These are phyloP conservation scores for Thielaviopsis euricoi DNA, from an alignment of 2,329 filamentous ascomycete genomes.

Conservation along the genomic window DNA sequence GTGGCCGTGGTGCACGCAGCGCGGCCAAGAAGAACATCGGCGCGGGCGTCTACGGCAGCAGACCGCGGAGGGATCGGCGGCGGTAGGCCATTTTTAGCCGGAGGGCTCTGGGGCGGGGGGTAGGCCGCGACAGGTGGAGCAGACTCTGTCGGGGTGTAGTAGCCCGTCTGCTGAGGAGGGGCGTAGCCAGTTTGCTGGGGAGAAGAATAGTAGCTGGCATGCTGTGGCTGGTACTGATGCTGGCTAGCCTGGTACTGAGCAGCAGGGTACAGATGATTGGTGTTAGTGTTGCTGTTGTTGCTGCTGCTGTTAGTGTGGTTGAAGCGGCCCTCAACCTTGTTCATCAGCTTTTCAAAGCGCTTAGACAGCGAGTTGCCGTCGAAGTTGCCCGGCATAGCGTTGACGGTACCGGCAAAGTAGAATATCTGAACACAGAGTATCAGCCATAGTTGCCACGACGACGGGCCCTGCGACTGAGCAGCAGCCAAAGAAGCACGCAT, in stretches of 20 bases:
- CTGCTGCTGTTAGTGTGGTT: background rate
- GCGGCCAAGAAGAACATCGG: slow-evolving; percentile 1
- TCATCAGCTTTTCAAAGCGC: slow-evolving; percentile 11
- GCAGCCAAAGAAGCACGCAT: background rate
- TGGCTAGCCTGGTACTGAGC: background rate
- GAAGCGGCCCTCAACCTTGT: slow-evolving; percentile 9
- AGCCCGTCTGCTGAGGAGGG: background rate
- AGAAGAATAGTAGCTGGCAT: slow-evolving; percentile 2
- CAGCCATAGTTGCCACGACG: slow-evolving; percentile 6
- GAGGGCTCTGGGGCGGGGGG: slow-evolving; percentile 2
- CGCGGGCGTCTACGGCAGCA: background rate
- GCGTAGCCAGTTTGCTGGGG: too few relatives aligned
- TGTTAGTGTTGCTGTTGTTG: background rate
- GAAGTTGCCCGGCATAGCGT: slow-evolving; percentile 5
- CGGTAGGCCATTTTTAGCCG: background rate
- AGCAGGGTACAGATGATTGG: background rate
- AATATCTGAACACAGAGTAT: slow-evolving; percentile 6
- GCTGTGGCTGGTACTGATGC: background rate
- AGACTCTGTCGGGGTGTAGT: background rate
- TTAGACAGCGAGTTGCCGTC: slow-evolving; percentile 4
- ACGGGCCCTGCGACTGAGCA: background rate
- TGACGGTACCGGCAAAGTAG: background rate
- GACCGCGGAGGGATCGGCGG: slow-evolving; percentile 12
- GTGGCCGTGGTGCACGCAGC: slow-evolving; percentile 15
- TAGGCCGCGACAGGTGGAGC: too few relatives aligned